These are phyloP conservation scores for Lepidium aucheri DNA, from an alignment of 345 rosid species.

Conservation along the genomic window DNA sequence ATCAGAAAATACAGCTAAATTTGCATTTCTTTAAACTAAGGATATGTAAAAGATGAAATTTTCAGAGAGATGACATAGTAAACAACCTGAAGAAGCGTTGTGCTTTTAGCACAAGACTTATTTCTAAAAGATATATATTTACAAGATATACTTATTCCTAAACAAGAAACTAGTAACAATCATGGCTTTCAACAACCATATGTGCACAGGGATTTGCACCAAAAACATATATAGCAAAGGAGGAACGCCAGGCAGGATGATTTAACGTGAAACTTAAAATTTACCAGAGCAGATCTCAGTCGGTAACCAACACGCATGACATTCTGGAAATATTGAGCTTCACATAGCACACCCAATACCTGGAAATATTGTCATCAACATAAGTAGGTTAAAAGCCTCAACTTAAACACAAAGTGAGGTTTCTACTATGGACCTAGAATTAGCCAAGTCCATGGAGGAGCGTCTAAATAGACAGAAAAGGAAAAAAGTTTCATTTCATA, in stretches of 20 bases:
- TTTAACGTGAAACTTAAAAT: conserved; percentile 6
- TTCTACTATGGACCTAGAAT: not conserved
- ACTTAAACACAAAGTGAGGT: not conserved
- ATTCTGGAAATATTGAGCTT: conserved; percentile 98
- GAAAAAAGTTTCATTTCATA: conserved; percentile 7
- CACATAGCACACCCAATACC: conserved; percentile 82
- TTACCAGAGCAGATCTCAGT: conserved; percentile 90
- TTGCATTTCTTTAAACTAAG: not conserved
- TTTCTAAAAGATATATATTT: not conserved
- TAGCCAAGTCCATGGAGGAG: not conserved
- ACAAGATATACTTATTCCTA: not conserved
- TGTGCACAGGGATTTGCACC: not conserved
- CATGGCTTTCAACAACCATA: not conserved
- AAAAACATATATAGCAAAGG: not conserved
- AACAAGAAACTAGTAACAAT: not conserved
- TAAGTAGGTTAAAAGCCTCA: not conserved
- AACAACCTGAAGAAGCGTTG: not conserved
- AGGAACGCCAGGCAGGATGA: conserved; percentile 1
- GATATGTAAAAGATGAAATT: not conserved
- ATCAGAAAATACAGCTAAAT: not conserved
- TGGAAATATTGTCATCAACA: conserved; percentile 28
- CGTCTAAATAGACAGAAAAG: not conserved
- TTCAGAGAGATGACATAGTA: not conserved
- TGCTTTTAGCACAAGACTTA: conserved; percentile 3
- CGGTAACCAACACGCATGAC: conserved; percentile 98